Evolutionary conservation across 2,329 filamentous ascomycete genomes (phyloP).

Genomic region (Orbilia quercus): DNA sequence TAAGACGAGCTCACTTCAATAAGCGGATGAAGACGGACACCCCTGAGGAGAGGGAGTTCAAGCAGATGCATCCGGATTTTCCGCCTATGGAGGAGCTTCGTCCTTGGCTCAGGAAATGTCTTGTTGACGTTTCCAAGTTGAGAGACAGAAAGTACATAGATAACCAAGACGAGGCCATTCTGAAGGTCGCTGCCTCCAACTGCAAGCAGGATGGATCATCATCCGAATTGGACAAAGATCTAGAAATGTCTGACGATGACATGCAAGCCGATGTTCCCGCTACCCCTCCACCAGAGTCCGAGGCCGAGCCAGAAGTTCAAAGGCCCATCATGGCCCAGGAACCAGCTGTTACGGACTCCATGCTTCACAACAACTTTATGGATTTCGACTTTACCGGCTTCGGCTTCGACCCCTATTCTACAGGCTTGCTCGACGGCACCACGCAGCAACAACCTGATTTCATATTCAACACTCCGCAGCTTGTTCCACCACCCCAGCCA

Average conservation of each 20-base stretch:
- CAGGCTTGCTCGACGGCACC: background rate
- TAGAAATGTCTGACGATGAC: conserved; percentile 53
- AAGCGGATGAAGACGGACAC: conserved; percentile 61
- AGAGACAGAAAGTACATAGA: conserved; percentile 51
- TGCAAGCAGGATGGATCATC: conserved; percentile 34
- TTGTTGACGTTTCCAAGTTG: conserved; percentile 51
- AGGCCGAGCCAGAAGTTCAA: conserved; percentile 20
- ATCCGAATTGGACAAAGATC: conserved; percentile 39
- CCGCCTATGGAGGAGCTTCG: conserved; percentile 71
- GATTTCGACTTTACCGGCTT: conserved; percentile 44
- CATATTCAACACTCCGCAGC: conserved; percentile 26
- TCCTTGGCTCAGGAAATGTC: conserved; percentile 68
- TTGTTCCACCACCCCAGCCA: conserved; percentile 16
- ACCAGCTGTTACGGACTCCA: conserved; percentile 20
- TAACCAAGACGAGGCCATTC: conserved; percentile 49
- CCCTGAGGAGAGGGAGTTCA: conserved; percentile 56
- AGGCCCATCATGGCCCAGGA: background rate
- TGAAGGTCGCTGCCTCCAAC: conserved; percentile 64
- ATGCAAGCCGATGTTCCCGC: conserved; percentile 25
- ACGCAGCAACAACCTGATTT: conserved; percentile 33
- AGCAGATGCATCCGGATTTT: conserved; percentile 54
- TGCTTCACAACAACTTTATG: conserved; percentile 31
- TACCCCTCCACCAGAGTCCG: conserved; percentile 45
- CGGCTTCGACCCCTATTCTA: background rate
- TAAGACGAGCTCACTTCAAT: conserved; percentile 88